Base-by-base conservation (phyloP, 192 early-diverging fungal genomes). In the Coemansia sp. region DNA sequence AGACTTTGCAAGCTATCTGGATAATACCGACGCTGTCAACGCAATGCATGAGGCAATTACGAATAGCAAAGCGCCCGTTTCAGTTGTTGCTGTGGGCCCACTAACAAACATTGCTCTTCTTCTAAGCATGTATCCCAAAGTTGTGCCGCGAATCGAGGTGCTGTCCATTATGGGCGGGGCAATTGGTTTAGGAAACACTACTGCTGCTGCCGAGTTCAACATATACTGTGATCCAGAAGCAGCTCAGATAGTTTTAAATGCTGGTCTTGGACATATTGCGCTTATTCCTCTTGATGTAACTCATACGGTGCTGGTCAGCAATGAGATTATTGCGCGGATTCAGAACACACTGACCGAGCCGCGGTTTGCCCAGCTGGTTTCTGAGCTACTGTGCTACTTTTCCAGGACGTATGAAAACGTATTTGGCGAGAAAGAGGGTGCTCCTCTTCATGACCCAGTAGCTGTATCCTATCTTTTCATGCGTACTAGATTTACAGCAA, bases 121-220 rank as follows among this genome's bases (percentile, higher is more conserved):
- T 10, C 40, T 81, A 11, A 68, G 69, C 26, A 26, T 66, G 23
- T 81, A 66, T 43, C 79, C 74, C 14, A 62, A 72, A 23, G 49
- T 71, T 15, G 63, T 62, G 1, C 40, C 53, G 10, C 48, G 52
- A 42, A 77, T 81, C 42, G 56, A 59, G 38, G 59, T 53, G 14
- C 53, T 81, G 38, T 51, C 69, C 3, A 53, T 71, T 26, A 81
- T 81, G 79, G 79, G 74, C 6, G 79, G 79, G 2, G 65, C 66
- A 11, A 44, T 61, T 12, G 44, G 42, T 0, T 6, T 54, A 9
- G 71, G 71, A 12, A 68, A 68, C 21, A 31, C 42, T 14, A 58
- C 46, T 0, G 15, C 58, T 16, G 60, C 60, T 0, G 54, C 65
- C 5, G 71, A 74, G 40, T 74, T 74, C 42, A 74, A 74, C 57